phyloP scores from a whole-genome alignment of 306 rosid genomes.

The Cucumis sativus region Cucumber_9930_V3 NC_026655.2:1841501-1842000 shows the following conservation, averaged over 20 bases:
- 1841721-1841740: background rate
- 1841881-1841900: constrained; percentile 13
- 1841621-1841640: background rate
- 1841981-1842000: background rate
- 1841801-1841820: constrained; percentile 12
- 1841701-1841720: background rate
- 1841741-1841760: constrained; percentile 65
- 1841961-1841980: constrained; percentile 16
- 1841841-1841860: constrained; percentile 18
- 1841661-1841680: background rate
- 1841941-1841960: constrained; percentile 15
- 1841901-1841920: constrained; percentile 11
- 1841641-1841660: background rate
- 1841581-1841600: background rate
- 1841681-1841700: background rate
- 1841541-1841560: background rate
- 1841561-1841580: background rate
- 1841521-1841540: background rate
- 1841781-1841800: constrained; percentile 28
- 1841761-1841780: constrained; percentile 29
- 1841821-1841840: background rate
- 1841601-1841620: background rate
- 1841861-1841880: background rate
- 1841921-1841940: constrained; percentile 21
- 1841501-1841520: background rate